Conservation (phyloP, 768 basidiomycete genomes). For the Hortiboletus flavorubellus region DNA sequence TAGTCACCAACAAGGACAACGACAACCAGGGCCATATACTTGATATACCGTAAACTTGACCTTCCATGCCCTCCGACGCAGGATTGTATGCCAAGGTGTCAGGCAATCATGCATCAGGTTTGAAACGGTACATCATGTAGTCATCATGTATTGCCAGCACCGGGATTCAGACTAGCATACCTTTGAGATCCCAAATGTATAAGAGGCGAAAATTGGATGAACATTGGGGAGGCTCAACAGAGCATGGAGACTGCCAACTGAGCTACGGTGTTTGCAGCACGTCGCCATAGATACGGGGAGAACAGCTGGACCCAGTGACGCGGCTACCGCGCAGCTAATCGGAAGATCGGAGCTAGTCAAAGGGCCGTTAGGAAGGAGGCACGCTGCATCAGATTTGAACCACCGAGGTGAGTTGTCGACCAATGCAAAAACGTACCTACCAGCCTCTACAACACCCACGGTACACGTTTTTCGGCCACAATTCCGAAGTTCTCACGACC, state of each 20-base stretch:
- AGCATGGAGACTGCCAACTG: no score
- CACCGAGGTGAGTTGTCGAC: neutral
- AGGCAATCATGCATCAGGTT: neutral
- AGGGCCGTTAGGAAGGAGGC: neutral
- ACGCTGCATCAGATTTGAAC: neutral
- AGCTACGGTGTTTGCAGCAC: no score
- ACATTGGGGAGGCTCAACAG: neutral
- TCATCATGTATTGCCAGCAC: neutral
- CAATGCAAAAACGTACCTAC: neutral
- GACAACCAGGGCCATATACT: neutral
- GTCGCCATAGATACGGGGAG: neutral
- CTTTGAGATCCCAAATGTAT: neutral
- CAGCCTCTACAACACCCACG: no score
- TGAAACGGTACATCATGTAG: neutral
- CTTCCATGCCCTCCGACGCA: neutral
- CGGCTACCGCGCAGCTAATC: neutral
- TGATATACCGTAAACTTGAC: neutral
- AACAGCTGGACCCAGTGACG: neutral
- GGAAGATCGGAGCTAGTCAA: neutral
- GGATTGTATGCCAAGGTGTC: neutral
- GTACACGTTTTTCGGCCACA: no score
- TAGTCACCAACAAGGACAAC: neutral
- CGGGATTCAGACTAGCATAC: neutral
- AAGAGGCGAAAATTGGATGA: neutral
- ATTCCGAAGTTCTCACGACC: no score